phyloP scores from a whole-genome alignment of 2,329 filamentous ascomycete species.

The Aspergillus costaricaensis region DNA sequence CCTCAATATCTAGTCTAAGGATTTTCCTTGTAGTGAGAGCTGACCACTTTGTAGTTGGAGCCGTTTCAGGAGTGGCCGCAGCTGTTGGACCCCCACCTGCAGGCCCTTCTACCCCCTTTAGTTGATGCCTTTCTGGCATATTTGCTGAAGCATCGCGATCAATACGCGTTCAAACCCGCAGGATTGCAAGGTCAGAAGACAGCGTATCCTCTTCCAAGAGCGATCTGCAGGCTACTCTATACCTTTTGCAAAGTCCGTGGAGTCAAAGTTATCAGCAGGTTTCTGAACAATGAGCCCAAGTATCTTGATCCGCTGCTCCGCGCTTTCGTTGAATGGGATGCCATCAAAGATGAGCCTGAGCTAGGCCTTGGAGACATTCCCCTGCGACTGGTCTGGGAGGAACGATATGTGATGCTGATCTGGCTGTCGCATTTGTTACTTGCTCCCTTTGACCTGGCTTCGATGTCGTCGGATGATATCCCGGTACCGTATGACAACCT shows the following conservation, averaged over 20 bases:
- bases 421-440: conserved; percentile 84
- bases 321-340: conserved; percentile 66
- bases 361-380: conserved; percentile 21
- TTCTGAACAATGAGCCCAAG: conserved; percentile 85
- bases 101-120: conserved; percentile 71
- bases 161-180: conserved; percentile 40
- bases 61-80: conserved; percentile 95
- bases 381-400: conserved; percentile 71
- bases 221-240: conserved; percentile 79
- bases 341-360: conserved; percentile 20
- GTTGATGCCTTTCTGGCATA: conserved; percentile 74
- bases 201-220: conserved; percentile 60
- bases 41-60: conserved; percentile 59
- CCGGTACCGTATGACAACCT: conserved; percentile 39
- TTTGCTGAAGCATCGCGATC: conserved; percentile 49
- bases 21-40: conserved; percentile 3
- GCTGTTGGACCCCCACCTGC: conserved; percentile 81
- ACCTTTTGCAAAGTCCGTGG: conserved; percentile 92
- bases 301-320: conserved; percentile 78
- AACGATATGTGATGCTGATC: conserved; percentile 80
- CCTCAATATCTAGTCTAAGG: conserved; percentile 3
- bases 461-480: conserved; percentile 65
- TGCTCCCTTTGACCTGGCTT: conserved; percentile 85
- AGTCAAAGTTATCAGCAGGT: conserved; percentile 86
- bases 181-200: conserved; percentile 41